These are phyloP conservation scores for Amanita inopinata DNA, from an alignment of 768 basidiomycete genomes.

Conservation along the genomic window DNA sequence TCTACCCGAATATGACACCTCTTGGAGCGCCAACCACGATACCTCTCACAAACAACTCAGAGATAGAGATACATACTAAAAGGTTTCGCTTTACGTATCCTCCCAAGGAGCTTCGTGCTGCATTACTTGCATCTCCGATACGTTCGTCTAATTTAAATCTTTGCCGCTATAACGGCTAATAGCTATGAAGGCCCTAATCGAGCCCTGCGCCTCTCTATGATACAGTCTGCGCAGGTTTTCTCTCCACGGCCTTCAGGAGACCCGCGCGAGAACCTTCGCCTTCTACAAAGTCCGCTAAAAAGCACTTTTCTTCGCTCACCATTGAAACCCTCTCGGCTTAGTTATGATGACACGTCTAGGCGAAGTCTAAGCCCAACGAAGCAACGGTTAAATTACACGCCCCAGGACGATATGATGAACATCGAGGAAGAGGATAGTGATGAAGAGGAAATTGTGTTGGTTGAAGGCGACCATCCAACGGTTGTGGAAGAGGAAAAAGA, in stretches of 20 bases:
- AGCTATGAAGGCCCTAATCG: constrained; percentile 21
- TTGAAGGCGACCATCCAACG: constrained; percentile 54
- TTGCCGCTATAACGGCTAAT: neutral
- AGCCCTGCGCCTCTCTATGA: constrained; percentile 64
- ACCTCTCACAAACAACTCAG: constrained; percentile 56
- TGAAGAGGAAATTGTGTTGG: constrained; percentile 46
- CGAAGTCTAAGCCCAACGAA: constrained; percentile 5
- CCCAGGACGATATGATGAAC: constrained; percentile 5
- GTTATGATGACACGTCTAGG: constrained; percentile 12
- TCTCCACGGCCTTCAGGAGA: constrained; percentile 51
- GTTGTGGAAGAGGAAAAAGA: constrained; percentile 65
- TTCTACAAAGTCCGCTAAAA: constrained; percentile 51
- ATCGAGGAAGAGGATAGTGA: constrained; percentile 26
- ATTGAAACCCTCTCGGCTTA: constrained; percentile 17
- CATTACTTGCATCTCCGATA: constrained; percentile 40
- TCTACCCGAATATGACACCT: constrained; percentile 35
- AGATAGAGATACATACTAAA: constrained; percentile 60
- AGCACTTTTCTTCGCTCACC: constrained; percentile 25
- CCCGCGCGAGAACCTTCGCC: constrained; percentile 52
- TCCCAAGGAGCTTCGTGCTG: constrained; percentile 56
- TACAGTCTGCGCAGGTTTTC: constrained; percentile 65
- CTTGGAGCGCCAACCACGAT: constrained; percentile 36
- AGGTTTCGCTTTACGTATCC: constrained; percentile 68
- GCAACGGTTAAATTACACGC: neutral
- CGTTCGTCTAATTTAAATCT: constrained; percentile 23